Percentiles rank a stretch among this genome's conserved stretches.
Conservation (phyloP, 2,329 filamentous ascomycete genomes). For the Fusarium secorum region DNA sequence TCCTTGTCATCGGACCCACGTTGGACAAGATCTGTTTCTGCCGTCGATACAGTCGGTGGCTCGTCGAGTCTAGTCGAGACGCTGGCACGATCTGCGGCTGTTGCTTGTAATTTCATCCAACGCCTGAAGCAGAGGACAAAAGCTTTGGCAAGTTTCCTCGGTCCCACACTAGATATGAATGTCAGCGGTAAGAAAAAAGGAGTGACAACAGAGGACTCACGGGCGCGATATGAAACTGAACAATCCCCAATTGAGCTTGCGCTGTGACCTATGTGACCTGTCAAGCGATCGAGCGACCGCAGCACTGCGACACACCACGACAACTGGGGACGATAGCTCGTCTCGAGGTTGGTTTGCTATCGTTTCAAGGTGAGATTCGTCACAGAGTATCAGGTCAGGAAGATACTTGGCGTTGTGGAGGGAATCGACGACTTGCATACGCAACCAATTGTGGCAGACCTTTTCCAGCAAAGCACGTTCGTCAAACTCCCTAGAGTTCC, state of each 20-base stretch:
- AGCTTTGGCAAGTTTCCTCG: slow-evolving; percentile 49
- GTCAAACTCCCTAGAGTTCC: slow-evolving; percentile 3
- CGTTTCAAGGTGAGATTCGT: slow-evolving; percentile 1
- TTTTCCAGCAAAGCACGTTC: slow-evolving; percentile 7
- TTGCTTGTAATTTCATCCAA: slow-evolving; percentile 37
- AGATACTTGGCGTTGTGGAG: neutral
- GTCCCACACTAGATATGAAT: slow-evolving; percentile 44
- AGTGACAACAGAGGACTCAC: slow-evolving; percentile 32
- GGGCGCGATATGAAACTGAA: slow-evolving; percentile 51
- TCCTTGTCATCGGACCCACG: neutral
- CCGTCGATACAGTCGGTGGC: neutral
- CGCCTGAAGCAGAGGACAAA: slow-evolving; percentile 41
- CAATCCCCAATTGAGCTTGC: slow-evolving; percentile 28
- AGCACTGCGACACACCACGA: slow-evolving; percentile 47
- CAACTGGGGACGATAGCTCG: slow-evolving; percentile 31
- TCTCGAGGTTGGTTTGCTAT: neutral
- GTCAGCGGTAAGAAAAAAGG: neutral
- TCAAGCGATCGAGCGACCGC: slow-evolving; percentile 41
- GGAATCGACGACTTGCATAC: slow-evolving; percentile 21
- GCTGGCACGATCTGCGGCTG: slow-evolving; percentile 11
- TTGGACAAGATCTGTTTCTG: neutral
- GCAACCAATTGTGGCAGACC: slow-evolving; percentile 17
- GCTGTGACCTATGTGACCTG: slow-evolving; percentile 29
- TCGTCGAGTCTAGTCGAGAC: slow-evolving; percentile 18
- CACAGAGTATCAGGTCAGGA: slow-evolving; percentile 43